Evolutionary conservation across 371 early-diverging fungal genomes (phyloP).

Genomic region (Coemansia sp.): DNA sequence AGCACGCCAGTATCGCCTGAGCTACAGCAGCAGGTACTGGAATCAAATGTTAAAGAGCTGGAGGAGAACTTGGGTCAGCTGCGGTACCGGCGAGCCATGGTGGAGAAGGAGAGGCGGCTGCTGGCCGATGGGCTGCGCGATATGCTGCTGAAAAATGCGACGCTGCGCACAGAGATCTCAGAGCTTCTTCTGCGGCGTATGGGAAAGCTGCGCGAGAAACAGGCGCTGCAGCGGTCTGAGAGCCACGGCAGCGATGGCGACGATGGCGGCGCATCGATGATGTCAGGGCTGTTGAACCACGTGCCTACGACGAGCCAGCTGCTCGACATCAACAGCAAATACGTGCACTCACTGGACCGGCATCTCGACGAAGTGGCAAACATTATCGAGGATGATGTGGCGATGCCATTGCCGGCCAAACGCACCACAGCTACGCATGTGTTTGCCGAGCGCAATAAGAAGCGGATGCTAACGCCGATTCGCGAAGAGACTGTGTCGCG

Average conservation of each 20-base stretch:
- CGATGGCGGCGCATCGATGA: conserved; percentile 14
- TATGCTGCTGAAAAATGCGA: conserved; percentile 24
- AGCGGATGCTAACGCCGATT: conserved; percentile 41
- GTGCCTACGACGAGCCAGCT: conserved; percentile 45
- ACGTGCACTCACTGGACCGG: conserved; percentile 31
- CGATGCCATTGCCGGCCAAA: not conserved
- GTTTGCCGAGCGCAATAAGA: conserved; percentile 10
- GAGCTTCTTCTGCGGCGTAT: conserved; percentile 36
- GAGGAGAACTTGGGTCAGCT: conserved; percentile 13
- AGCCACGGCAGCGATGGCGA: conserved; percentile 7
- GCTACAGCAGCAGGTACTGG: conserved; percentile 7
- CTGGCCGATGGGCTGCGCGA: conserved; percentile 36
- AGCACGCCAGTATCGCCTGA: not conserved
- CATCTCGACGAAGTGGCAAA: conserved; percentile 39
- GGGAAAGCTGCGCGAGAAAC: conserved; percentile 31
- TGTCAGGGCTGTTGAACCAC: conserved; percentile 34
- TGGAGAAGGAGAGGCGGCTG: conserved; percentile 40
- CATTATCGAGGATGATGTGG: conserved; percentile 26
- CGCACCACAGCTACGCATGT: not conserved
- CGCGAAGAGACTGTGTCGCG: conserved; percentile 23
- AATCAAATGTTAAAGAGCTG: conserved; percentile 7
- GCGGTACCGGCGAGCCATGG: conserved; percentile 16
- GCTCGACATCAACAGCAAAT: conserved; percentile 34
- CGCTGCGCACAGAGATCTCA: conserved; percentile 36
- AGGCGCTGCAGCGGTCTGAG: conserved; percentile 21